Percentiles rank a stretch among this genome's conserved stretches.
phyloP scores from a whole-genome alignment of 148 eudicot genomes.

The Spergularia marina region DNA sequence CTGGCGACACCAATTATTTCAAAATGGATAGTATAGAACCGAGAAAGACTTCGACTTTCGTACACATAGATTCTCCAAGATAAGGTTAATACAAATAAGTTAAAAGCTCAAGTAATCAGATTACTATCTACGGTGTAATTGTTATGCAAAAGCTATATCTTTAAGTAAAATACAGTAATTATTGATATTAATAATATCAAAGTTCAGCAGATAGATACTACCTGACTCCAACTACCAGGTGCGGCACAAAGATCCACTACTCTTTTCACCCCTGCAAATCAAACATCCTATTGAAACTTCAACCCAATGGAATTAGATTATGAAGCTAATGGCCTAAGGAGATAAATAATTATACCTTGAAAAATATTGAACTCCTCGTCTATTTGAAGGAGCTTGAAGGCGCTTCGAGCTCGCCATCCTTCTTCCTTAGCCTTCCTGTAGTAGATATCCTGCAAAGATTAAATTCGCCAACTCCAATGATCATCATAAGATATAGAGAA shows the following conservation, averaged over 20 bases:
- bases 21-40: not conserved
- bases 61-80: too few relatives aligned
- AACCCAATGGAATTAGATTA: not conserved
- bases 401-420: slow-evolving; percentile 99
- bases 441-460: slow-evolving; percentile 70
- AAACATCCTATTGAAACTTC: slow-evolving; percentile 1
- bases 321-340: not conserved
- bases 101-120: too few relatives aligned
- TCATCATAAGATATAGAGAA: not conserved
- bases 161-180: not conserved
- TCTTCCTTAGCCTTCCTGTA: slow-evolving; percentile 98
- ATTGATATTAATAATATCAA: not conserved
- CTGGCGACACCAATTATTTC: not conserved
- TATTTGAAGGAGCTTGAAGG: slow-evolving; percentile 95
- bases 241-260: slow-evolving; percentile 99
- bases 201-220: slow-evolving; percentile 21
- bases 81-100: too few relatives aligned
- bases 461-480: not conserved
- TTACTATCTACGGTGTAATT: too few relatives aligned
- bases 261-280: slow-evolving; percentile 73
- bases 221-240: slow-evolving; percentile 99
- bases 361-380: slow-evolving; percentile 91
- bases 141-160: not conserved
- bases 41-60: not conserved
- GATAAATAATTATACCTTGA: slow-evolving; percentile 45